Conservation (phyloP, 2,329 filamentous ascomycete species). For the Hypoxylon sp. region DNA sequence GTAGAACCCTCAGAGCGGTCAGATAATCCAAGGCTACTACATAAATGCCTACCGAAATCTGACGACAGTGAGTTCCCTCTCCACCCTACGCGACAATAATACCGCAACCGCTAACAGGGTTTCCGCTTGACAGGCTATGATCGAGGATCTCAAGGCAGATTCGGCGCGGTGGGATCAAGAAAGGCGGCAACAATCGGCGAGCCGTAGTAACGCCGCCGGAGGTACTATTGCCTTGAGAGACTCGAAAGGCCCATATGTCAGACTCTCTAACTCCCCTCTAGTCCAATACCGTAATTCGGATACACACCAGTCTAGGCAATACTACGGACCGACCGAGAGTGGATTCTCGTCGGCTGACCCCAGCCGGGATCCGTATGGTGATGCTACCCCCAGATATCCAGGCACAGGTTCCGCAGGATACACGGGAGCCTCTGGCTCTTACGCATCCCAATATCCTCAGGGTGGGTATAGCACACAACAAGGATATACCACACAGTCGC, state of each 20-base stretch:
- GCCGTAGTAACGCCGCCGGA: constrained; percentile 64
- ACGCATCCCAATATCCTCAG: constrained; percentile 50
- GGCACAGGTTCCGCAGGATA: constrained; percentile 63
- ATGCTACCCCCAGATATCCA: constrained; percentile 62
- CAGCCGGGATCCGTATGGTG: constrained; percentile 53
- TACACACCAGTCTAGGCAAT: constrained; percentile 60
- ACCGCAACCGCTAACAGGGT: constrained; percentile 38
- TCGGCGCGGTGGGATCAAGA: constrained; percentile 72
- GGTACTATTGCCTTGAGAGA: constrained; percentile 68
- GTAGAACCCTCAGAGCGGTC: constrained; percentile 66
- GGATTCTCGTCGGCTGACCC: constrained; percentile 44
- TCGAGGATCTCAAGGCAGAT: constrained; percentile 71
- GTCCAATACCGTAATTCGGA: constrained; percentile 69
- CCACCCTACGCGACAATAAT: not conserved
- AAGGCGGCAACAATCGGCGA: constrained; percentile 65
- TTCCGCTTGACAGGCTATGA: constrained; percentile 65
- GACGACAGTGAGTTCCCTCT: constrained; percentile 71
- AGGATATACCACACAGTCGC: constrained; percentile 47
- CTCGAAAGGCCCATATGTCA: constrained; percentile 60
- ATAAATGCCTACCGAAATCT: constrained; percentile 84
- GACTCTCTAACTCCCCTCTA: constrained; percentile 70
- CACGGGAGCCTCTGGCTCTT: constrained; percentile 58
- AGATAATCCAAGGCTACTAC: constrained; percentile 77
- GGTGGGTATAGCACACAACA: constrained; percentile 48
- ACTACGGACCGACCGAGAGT: constrained; percentile 60